Evolutionary conservation across 2,329 filamentous ascomycete genomes (phyloP).

Genomic region (Pseudogymnoascus sp.): DNA sequence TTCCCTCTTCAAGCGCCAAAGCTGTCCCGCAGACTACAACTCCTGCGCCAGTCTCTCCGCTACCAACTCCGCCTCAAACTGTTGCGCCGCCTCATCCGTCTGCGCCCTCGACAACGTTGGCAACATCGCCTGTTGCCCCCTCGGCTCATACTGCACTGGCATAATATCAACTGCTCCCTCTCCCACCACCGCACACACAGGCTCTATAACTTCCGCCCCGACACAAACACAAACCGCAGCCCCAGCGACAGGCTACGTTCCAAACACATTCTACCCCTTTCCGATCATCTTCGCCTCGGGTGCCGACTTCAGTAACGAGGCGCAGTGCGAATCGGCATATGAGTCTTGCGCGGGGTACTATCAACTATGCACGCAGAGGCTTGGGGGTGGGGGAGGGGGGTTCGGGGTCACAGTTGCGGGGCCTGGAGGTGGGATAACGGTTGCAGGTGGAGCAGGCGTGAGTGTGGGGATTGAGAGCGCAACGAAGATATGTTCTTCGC

Average conservation of each 20-base stretch:
- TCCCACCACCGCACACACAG: constrained; percentile 9
- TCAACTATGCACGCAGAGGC: constrained; percentile 41
- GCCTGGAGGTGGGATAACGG: constrained; percentile 44
- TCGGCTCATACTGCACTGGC: constrained; percentile 27
- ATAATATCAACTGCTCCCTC: constrained; percentile 17
- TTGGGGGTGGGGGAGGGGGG: constrained; percentile 33
- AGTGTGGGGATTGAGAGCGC: constrained; percentile 38
- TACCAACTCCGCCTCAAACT: constrained; percentile 22
- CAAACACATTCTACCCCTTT: constrained; percentile 52
- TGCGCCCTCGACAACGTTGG: constrained; percentile 24
- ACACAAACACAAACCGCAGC: constrained; percentile 19
- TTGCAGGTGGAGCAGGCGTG: constrained; percentile 30
- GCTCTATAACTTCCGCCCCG: constrained; percentile 6
- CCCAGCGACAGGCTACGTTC: constrained; percentile 41
- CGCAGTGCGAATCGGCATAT: constrained; percentile 43
- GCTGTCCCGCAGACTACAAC: constrained; percentile 25
- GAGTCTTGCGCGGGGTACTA: constrained; percentile 46
- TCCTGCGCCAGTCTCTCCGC: constrained; percentile 24
- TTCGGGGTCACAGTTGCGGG: constrained; percentile 50
- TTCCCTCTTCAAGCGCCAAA: constrained; percentile 23
- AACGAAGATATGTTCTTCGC: constrained; percentile 45
- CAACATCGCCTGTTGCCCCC: constrained; percentile 28
- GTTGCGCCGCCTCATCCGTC: constrained; percentile 22
- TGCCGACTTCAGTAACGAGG: constrained; percentile 43
- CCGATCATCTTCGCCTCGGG: constrained; percentile 39